Evolutionary conservation across 768 basidiomycete genomes (phyloP), one percentile per base, ranked within the genome.

Genomic region (Coprinellus micaceus): DNA sequence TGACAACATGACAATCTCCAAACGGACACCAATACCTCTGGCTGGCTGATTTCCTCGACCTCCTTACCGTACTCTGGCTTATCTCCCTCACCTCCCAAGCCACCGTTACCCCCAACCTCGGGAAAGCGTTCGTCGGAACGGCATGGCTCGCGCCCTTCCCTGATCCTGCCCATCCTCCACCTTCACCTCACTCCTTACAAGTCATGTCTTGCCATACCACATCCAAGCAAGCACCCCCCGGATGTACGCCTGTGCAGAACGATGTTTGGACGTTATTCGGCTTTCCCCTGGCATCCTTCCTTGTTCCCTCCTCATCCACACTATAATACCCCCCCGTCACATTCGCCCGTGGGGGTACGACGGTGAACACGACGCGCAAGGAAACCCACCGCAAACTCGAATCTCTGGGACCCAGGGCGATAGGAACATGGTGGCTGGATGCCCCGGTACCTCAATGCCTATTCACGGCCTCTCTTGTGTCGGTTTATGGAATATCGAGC

Each of bases 271-370:
- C n/a, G n/a, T n/a, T n/a, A n/a, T n/a, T n/a, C n/a, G n/a, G n/a
- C n/a, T n/a, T n/a, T n/a, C n/a, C n/a, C n/a, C n/a, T n/a, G n/a
- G 84, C 10, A 80, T 86, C 36, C 50, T 97, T 94, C 94, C 80
- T 94, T 10, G n/a, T n/a, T 41, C 91, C 87, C 73, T 88, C 97
- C 69, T 92, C 93, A 0, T 84, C 89, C 1, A 88, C 64, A 5
- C 62, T 63, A 5, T 53, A n/a, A n/a, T n/a, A n/a, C n/a, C n/a
- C n/a, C n/a, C n/a, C n/a, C n/a, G n/a, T n/a, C n/a, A n/a, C 40
- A 22, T 25, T 65, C 37, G 60, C 58, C 21, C 41, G 37, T 43
- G 24, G 48, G 51, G 21, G 58, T 48, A 56, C 28, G n/a, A n/a
- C n/a, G n/a, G 25, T 56, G 25, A 54, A 25, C 57, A 30, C 52